Evolutionary conservation across 192 early-diverging fungal genomes (phyloP).

Genomic region (Gryganskiella cystojenkinii): DNA sequence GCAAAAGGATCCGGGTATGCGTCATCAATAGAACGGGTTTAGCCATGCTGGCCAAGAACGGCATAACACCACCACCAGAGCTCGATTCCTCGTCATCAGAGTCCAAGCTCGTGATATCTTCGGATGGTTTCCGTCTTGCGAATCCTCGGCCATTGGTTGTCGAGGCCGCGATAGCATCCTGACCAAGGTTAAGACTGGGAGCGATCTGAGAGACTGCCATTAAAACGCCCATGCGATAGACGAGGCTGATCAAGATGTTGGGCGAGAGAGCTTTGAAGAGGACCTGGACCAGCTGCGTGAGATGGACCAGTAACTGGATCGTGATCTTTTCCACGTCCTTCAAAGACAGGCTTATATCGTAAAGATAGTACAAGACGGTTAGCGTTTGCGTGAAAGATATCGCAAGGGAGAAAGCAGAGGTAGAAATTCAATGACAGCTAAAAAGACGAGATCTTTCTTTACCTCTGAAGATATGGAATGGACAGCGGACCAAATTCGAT

Average conservation of each 20-base stretch:
- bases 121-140: constrained; percentile 14
- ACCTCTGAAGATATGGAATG: constrained; percentile 48
- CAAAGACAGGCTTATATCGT: constrained; percentile 22
- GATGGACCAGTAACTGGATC: constrained; percentile 37
- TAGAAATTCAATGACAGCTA: not conserved
- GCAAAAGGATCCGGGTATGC: constrained; percentile 38
- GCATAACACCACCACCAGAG: not conserved
- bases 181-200: constrained; percentile 39
- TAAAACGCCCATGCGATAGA: constrained; percentile 48
- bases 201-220: constrained; percentile 42
- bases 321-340: constrained; percentile 32
- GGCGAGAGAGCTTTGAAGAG: constrained; percentile 34
- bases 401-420: not conserved
- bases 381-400: not conserved
- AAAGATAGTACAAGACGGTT: not conserved
- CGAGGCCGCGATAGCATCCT: not conserved
- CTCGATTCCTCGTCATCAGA: constrained; percentile 14
- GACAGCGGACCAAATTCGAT: constrained; percentile 44
- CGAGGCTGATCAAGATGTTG: constrained; percentile 43
- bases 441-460: too few relatives aligned
- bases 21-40: constrained; percentile 50
- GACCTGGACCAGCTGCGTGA: constrained; percentile 33
- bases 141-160: constrained; percentile 16
- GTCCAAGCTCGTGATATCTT: constrained; percentile 9
- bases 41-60: constrained; percentile 33